These are phyloP conservation scores for Colletotrichum trifolii DNA, from an alignment of 2,329 filamentous ascomycete genomes.

Conservation along the genomic window DNA sequence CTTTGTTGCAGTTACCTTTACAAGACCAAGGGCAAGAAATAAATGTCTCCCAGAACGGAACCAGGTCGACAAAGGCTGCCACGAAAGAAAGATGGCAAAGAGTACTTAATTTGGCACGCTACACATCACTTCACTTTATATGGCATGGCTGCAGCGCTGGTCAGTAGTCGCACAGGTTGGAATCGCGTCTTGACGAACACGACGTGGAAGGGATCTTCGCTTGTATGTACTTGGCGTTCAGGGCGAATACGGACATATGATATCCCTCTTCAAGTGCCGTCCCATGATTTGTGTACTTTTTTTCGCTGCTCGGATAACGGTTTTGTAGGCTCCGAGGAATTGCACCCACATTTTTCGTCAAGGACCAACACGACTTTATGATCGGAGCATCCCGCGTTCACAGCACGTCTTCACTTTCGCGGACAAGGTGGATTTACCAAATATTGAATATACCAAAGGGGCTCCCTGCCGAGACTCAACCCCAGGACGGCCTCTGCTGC, in stretches of 20 bases:
- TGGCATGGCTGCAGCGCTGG: conserved; percentile 29
- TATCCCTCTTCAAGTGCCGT: conserved; percentile 23
- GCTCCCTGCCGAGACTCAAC: conserved; percentile 15
- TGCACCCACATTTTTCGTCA: not conserved
- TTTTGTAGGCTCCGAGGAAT: not conserved
- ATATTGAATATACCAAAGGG: conserved; percentile 33
- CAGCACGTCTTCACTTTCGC: no score
- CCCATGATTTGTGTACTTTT: not conserved
- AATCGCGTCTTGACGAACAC: conserved; percentile 30
- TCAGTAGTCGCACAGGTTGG: conserved; percentile 16
- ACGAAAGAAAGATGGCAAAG: conserved; percentile 22
- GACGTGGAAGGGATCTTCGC: conserved; percentile 23
- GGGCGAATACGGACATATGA: conserved; percentile 26
- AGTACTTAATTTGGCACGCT: not conserved
- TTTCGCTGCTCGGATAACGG: conserved; percentile 16
- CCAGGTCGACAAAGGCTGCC: not conserved
- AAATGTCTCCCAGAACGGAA: conserved; percentile 4
- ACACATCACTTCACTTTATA: conserved; percentile 7
- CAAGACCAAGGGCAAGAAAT: conserved; percentile 49
- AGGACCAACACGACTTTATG: not conserved
- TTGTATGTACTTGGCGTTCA: conserved; percentile 35
- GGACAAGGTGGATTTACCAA: not conserved
- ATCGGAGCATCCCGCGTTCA: not conserved
- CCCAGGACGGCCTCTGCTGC: conserved; percentile 1
- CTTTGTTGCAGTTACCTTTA: conserved; percentile 45